These are phyloP conservation scores for Juncus inflexus DNA, from an alignment of 176 grass and related monocot genomes.

Conservation along the genomic window DNA sequence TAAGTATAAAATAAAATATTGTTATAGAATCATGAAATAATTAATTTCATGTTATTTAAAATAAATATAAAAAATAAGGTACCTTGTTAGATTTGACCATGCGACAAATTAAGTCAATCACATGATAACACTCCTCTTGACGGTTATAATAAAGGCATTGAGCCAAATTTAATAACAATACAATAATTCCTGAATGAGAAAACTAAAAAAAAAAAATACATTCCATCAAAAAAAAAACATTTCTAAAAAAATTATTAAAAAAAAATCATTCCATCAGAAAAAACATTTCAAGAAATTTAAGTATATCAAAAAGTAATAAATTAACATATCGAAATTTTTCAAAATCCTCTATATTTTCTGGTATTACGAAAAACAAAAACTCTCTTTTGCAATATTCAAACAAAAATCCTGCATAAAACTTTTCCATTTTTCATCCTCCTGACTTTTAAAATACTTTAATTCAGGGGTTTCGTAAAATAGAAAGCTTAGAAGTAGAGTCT, in stretches of 20 bases:
- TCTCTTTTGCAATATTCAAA: too few species aligned
- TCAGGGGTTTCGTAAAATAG: too few species aligned
- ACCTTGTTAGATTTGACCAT: slow-evolving; percentile 83
- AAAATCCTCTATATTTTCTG: too few species aligned
- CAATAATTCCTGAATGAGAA: slow-evolving; percentile 72
- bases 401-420: too few species aligned
- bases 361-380: too few species aligned
- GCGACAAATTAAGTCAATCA: slow-evolving; percentile 56
- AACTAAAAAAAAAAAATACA: slow-evolving; percentile 47
- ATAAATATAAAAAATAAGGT: background rate
- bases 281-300: background rate
- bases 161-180: slow-evolving; percentile 65
- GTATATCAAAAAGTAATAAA: background rate
- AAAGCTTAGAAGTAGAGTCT: too few species aligned
- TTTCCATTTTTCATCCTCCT: too few species aligned
- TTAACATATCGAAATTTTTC: too few species aligned
- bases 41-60: background rate
- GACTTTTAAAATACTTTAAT: too few species aligned
- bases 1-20: background rate
- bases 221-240: slow-evolving; percentile 24
- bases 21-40: slow-evolving; percentile 19
- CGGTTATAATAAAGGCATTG: slow-evolving; percentile 62
- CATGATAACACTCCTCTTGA: slow-evolving; percentile 51
- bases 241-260: slow-evolving; percentile 2
- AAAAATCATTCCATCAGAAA: background rate